Conservation (phyloP, 305 asterid genomes). For the Fraxinus sp. region DNA sequence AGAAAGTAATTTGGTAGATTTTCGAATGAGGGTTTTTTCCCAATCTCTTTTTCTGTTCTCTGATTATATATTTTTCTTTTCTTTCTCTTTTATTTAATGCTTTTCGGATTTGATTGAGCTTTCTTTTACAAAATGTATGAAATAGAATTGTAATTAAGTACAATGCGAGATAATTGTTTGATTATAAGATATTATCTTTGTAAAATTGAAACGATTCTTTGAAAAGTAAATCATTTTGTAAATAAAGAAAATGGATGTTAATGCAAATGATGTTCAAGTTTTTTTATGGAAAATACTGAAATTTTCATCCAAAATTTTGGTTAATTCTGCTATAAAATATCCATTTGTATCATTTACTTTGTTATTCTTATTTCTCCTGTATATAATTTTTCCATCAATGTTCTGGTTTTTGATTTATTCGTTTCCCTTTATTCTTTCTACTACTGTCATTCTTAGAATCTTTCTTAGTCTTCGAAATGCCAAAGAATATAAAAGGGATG, state of each 20-base stretch:
- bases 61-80: background rate
- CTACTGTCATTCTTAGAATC: conserved; percentile 29
- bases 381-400: conserved; percentile 41
- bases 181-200: background rate
- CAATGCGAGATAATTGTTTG: background rate
- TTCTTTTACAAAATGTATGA: background rate
- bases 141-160: background rate
- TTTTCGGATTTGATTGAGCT: background rate
- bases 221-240: background rate
- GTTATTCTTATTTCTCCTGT: conserved; percentile 39
- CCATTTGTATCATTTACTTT: conserved; percentile 45
- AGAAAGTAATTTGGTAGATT: background rate
- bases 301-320: conserved; percentile 32
- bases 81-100: background rate
- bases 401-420: conserved; percentile 60
- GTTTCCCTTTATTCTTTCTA: conserved; percentile 33
- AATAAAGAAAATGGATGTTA: conserved; percentile 43
- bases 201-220: background rate
- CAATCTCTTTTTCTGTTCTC: background rate
- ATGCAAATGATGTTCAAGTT: conserved; percentile 43
- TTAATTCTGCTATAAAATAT: conserved; percentile 27
- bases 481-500: conserved; percentile 12
- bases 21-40: background rate
- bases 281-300: conserved; percentile 37
- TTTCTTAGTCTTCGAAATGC: conserved; percentile 21